These are phyloP conservation scores for Strigomonas culicis DNA, from an alignment of 208 protist species.

Conservation along the genomic window DNA sequence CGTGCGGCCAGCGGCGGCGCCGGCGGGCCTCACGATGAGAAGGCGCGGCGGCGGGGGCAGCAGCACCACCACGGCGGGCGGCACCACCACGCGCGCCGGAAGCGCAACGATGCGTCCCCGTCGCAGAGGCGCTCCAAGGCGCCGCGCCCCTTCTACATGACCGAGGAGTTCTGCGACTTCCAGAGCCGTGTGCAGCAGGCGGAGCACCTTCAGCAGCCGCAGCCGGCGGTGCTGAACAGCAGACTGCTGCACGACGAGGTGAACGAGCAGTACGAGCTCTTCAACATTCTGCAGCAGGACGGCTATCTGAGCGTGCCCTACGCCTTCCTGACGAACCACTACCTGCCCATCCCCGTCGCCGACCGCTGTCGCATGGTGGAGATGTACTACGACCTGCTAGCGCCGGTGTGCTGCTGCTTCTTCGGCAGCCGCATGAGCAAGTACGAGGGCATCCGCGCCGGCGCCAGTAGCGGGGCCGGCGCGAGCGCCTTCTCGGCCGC, in stretches of 20 bases:
- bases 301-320: constrained; percentile 66
- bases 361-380: constrained; percentile 65
- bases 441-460: constrained; percentile 22
- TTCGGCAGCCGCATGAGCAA: constrained; percentile 70
- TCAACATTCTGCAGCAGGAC: constrained; percentile 47
- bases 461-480: constrained; percentile 22
- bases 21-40: too few relatives aligned
- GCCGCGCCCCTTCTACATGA: constrained; percentile 28
- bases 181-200: constrained; percentile 42
- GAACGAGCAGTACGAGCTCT: constrained; percentile 73
- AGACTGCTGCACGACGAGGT: constrained; percentile 60
- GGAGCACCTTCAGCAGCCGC: constrained; percentile 17
- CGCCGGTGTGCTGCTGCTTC: constrained; percentile 48
- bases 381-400: constrained; percentile 76
- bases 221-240: constrained; percentile 26
- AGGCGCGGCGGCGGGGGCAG: neutral
- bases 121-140: constrained; percentile 5
- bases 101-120: neutral
- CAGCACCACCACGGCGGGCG: neutral
- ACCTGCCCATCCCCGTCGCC: constrained; percentile 51
- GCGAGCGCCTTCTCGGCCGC: neutral
- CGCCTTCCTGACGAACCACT: constrained; percentile 75
- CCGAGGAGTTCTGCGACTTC: constrained; percentile 46
- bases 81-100: neutral
- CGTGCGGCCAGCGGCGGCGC: too few relatives aligned